Evolutionary conservation across 2,329 filamentous ascomycete species (phyloP).

Genomic region (Thielaviopsis musarum): DNA sequence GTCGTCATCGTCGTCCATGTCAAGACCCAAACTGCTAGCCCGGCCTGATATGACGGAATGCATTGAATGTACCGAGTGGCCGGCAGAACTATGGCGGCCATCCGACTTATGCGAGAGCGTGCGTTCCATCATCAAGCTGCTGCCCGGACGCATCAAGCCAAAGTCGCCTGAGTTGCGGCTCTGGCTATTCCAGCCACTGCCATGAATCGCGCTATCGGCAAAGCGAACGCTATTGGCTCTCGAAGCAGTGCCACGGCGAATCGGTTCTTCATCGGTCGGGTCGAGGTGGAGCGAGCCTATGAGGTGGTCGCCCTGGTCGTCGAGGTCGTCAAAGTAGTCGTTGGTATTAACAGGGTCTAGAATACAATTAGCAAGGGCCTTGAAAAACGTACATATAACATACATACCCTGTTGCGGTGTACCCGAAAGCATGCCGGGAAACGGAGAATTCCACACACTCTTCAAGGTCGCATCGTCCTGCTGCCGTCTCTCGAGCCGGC

Average conservation of each 20-base stretch:
- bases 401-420: constrained; percentile 68
- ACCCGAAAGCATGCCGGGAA: constrained; percentile 67
- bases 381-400: not conserved
- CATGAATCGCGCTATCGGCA: constrained; percentile 85
- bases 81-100: constrained; percentile 84
- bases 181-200: constrained; percentile 59
- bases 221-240: constrained; percentile 95
- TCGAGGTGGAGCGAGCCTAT: constrained; percentile 73
- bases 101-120: constrained; percentile 92
- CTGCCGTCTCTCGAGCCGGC: constrained; percentile 47
- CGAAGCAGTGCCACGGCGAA: constrained; percentile 71
- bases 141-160: constrained; percentile 57
- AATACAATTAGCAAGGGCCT: not conserved
- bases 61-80: constrained; percentile 53
- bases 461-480: constrained; percentile 54
- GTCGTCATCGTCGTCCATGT: constrained; percentile 48
- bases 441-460: constrained; percentile 87
- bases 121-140: constrained; percentile 78
- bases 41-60: constrained; percentile 48
- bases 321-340: constrained; percentile 79
- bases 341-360: constrained; percentile 26
- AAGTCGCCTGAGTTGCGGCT: constrained; percentile 74
- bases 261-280: constrained; percentile 62
- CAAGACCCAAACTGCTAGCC: constrained; percentile 75
- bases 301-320: constrained; percentile 68